Evolutionary conservation across 129 eudicot genomes (phyloP).

Genomic region (Apium graveolens): DNA sequence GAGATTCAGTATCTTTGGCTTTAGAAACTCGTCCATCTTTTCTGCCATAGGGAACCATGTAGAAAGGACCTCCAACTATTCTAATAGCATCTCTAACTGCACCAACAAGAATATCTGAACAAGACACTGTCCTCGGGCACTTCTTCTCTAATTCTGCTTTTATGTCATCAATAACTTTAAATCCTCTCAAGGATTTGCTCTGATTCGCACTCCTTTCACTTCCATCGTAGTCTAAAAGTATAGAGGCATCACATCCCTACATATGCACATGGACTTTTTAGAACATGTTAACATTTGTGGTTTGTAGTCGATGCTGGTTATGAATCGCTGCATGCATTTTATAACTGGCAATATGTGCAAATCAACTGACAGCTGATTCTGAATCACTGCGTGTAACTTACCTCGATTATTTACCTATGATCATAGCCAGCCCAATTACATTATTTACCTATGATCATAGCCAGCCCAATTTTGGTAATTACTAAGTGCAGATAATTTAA

Average conservation of each 20-base stretch:
- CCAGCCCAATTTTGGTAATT: background rate
- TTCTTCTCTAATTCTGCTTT: conserved; percentile 54
- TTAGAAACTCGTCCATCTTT: conserved; percentile 66
- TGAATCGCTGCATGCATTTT: background rate
- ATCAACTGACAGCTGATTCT: background rate
- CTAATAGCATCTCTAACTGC: conserved; percentile 74
- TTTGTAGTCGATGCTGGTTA: background rate
- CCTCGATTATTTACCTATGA: background rate
- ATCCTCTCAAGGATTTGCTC: conserved; percentile 74
- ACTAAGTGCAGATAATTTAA: background rate
- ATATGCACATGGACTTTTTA: background rate
- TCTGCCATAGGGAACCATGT: conserved; percentile 69
- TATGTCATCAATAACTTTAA: conserved; percentile 59
- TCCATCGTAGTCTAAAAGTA: conserved; percentile 55
- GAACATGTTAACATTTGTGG: background rate
- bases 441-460: background rate
- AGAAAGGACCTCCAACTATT: conserved; percentile 61
- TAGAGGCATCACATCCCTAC: conserved; percentile 84
- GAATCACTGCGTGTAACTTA: background rate
- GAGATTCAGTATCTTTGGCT: conserved; percentile 44
- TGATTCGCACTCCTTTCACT: conserved; percentile 55
- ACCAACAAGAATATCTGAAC: conserved; percentile 71
- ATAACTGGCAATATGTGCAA: background rate
- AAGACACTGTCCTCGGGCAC: conserved; percentile 71
- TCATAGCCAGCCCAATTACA: background rate